phyloP scores from a whole-genome alignment of 2,329 filamentous ascomycete genomes.

The Hymenoscyphus fructigenus region DNA sequence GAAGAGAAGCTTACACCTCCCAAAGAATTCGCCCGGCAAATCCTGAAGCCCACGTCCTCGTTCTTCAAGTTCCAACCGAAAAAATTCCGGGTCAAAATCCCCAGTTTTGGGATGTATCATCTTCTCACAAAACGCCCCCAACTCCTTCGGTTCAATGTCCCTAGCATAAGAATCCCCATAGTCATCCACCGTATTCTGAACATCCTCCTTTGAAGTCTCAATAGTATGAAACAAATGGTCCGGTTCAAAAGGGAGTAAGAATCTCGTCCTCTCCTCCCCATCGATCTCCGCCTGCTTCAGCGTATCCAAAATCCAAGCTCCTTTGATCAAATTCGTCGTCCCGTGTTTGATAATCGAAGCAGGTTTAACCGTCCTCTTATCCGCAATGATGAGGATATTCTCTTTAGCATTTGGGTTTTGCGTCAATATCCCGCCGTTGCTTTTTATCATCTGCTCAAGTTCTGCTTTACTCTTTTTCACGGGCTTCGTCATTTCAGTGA shows the following conservation, averaged over 20 bases:
- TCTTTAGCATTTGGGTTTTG: conserved; percentile 66
- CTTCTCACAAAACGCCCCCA: conserved; percentile 50
- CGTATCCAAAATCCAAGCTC: conserved; percentile 78
- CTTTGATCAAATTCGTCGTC: conserved; percentile 70
- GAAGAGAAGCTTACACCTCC: conserved; percentile 42
- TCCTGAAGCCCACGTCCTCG: conserved; percentile 52
- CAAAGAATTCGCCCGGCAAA: conserved; percentile 54
- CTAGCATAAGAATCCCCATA: conserved; percentile 83
- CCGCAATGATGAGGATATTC: conserved; percentile 71
- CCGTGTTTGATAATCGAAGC: conserved; percentile 76
- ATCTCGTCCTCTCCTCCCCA: conserved; percentile 44
- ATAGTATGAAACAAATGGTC: conserved; percentile 72
- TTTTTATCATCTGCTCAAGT: conserved; percentile 78
- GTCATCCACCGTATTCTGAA: conserved; percentile 66
- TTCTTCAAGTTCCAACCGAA: conserved; percentile 55
- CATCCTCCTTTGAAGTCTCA: conserved; percentile 52
- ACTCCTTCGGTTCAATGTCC: conserved; percentile 63
- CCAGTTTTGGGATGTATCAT: conserved; percentile 49
- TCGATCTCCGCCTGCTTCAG: conserved; percentile 53
- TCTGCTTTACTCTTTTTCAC: conserved; percentile 74
- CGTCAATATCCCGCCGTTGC: conserved; percentile 75
- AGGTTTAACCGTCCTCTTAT: conserved; percentile 78
- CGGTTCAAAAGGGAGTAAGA: conserved; percentile 62
- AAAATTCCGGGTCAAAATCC: conserved; percentile 46
- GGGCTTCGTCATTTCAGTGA: conserved; percentile 72